Evolutionary conservation across 1,139 yeast genomes (phyloP).

Genomic region (Suhomyces yuchorum): DNA sequence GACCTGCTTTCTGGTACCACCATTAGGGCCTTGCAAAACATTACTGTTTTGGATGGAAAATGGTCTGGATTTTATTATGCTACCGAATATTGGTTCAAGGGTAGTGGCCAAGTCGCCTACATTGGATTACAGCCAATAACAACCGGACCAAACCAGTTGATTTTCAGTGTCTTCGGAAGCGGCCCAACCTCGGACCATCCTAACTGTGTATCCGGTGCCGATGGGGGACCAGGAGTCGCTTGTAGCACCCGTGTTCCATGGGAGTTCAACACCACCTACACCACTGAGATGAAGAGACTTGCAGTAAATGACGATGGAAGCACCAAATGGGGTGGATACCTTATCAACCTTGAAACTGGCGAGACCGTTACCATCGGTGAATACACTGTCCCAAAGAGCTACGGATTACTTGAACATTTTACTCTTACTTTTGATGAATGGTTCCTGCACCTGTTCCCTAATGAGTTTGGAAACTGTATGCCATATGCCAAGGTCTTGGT

Average conservation of each 20-base stretch:
- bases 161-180: conserved; percentile 9
- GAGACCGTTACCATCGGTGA: background rate
- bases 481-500: background rate
- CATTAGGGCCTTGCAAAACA: background rate
- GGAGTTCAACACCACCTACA: conserved; percentile 8
- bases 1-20: background rate
- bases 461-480: background rate
- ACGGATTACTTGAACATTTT: background rate
- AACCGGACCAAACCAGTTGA: background rate
- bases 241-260: conserved; percentile 7
- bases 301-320: conserved; percentile 3
- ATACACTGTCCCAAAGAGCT: background rate
- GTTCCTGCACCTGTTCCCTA: background rate
- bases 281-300: conserved; percentile 1
- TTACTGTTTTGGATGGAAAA: background rate
- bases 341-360: conserved; percentile 2
- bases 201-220: conserved; percentile 4
- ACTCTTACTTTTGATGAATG: background rate
- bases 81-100: background rate
- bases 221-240: conserved; percentile 7
- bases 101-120: background rate
- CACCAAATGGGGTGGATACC: conserved; percentile 9
- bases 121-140: conserved; percentile 5
- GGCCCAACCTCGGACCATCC: conserved; percentile 4
- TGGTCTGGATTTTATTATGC: conserved; percentile 1